A percentile compares a stretch with the other conserved stretches of the same genome.
Evolutionary conservation across 2,329 filamentous ascomycete genomes (phyloP).

Genomic region (Monosporascus sp.): DNA sequence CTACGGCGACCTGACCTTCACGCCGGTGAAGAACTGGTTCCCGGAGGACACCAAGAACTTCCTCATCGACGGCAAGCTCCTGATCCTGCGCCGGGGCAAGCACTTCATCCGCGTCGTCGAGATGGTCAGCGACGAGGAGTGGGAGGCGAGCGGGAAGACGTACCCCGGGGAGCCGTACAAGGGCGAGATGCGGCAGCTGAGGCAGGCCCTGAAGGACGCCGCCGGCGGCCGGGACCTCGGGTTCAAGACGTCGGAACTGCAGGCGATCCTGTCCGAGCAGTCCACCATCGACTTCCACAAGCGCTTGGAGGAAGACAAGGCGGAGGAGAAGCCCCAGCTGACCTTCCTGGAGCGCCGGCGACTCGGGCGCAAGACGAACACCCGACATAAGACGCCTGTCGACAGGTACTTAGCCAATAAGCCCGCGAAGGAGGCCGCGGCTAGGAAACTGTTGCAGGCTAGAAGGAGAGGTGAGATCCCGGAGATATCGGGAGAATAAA

Average conservation of each 20-base stretch:
- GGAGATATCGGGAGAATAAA: too few relatives aligned
- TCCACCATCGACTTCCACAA: conserved; percentile 11
- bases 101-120: conserved; percentile 58
- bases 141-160: conserved; percentile 39
- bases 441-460: not conserved
- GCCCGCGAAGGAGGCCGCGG: not conserved
- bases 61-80: conserved; percentile 52
- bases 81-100: conserved; percentile 60
- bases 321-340: not conserved
- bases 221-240: conserved; percentile 4
- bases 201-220: conserved; percentile 18
- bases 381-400: not conserved
- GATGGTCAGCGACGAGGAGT: conserved; percentile 53
- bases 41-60: conserved; percentile 53
- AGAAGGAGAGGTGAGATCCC: not conserved
- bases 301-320: not conserved
- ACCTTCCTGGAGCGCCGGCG: not conserved
- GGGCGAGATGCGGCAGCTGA: conserved; percentile 41
- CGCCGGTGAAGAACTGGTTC: conserved; percentile 55
- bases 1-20: conserved; percentile 53
- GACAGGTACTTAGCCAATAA: not conserved
- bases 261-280: conserved; percentile 24
- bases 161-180: conserved; percentile 51
- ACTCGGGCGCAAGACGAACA: not conserved
- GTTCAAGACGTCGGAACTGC: conserved; percentile 2